Conservation (phyloP, 2,329 filamentous ascomycete genomes). For the Cladosporium sp. region DNA sequence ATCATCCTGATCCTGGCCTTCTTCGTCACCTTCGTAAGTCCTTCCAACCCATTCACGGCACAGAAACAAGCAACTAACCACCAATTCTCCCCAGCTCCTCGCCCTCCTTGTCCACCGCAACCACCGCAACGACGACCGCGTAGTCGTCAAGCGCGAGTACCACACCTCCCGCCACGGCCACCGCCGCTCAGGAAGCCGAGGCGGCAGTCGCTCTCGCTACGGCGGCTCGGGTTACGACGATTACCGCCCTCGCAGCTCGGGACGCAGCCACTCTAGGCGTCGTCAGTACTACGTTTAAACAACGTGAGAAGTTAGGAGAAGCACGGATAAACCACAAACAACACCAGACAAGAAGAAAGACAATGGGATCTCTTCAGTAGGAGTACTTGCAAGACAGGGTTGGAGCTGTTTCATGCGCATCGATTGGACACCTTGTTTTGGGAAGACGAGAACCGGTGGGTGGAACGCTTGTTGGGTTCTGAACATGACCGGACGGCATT, state of each 20-base stretch:
- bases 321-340: too few relatives aligned
- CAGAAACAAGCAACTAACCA: background rate
- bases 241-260: slow-evolving; percentile 6
- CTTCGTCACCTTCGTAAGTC: slow-evolving; percentile 63
- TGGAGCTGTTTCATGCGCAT: too few relatives aligned
- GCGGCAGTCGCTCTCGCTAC: slow-evolving; percentile 28
- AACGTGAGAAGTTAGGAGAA: too few relatives aligned
- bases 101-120: slow-evolving; percentile 55
- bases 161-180: slow-evolving; percentile 42
- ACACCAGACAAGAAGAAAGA: background rate
- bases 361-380: too few relatives aligned
- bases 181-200: slow-evolving; percentile 30
- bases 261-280: slow-evolving; percentile 1
- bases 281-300: slow-evolving; percentile 8
- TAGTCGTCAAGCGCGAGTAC: slow-evolving; percentile 50
- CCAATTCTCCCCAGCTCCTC: slow-evolving; percentile 41
- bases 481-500: too few relatives aligned
- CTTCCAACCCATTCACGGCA: background rate
- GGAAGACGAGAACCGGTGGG: too few relatives aligned
- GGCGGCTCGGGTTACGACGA: slow-evolving; percentile 10
- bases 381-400: too few relatives aligned
- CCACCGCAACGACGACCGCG: slow-evolving; percentile 43
- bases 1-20: slow-evolving; percentile 87
- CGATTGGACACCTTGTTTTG: too few relatives aligned
- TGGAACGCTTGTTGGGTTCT: too few relatives aligned